These are phyloP conservation scores for Flagelloscypha sp. DNA, from an alignment of 768 basidiomycete genomes.

Conservation along the genomic window DNA sequence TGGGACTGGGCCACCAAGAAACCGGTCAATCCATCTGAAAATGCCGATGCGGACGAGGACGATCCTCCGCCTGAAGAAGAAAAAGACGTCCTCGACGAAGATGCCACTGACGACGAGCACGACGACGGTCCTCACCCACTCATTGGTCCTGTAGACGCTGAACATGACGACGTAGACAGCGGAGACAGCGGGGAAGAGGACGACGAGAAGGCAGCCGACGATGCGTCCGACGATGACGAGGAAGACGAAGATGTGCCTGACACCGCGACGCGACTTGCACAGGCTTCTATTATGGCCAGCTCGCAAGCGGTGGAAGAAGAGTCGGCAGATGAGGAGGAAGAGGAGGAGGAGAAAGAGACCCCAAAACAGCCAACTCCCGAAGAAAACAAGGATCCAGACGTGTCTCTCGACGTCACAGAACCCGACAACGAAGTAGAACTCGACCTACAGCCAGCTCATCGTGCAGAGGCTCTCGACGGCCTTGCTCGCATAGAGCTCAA, in stretches of 20 bases:
- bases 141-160: slow-evolving; percentile 10
- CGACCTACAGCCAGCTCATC: slow-evolving; percentile 74
- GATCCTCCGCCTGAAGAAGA: slow-evolving; percentile 11
- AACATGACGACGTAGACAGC: slow-evolving; percentile 10
- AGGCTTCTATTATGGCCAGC: slow-evolving; percentile 19
- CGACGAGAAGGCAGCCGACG: slow-evolving; percentile 5
- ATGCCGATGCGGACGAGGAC: slow-evolving; percentile 17
- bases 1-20: slow-evolving; percentile 71
- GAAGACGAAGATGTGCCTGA: slow-evolving; percentile 2
- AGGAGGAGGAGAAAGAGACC: slow-evolving; percentile 22
- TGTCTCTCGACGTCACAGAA: slow-evolving; percentile 34
- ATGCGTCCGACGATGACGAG: slow-evolving; percentile 2
- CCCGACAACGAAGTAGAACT: slow-evolving; percentile 43
- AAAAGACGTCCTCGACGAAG: slow-evolving; percentile 18
- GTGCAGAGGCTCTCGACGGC: slow-evolving; percentile 82
- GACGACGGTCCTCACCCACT: no score
- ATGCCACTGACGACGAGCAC: slow-evolving; percentile 17
- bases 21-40: slow-evolving; percentile 10
- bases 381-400: slow-evolving; percentile 24
- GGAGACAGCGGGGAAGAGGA: slow-evolving; percentile 9
- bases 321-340: slow-evolving; percentile 14
- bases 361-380: slow-evolving; percentile 22
- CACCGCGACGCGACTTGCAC: slow-evolving; percentile 16
- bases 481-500: slow-evolving; percentile 88
- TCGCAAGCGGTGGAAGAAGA: slow-evolving; percentile 6